Conservation (phyloP, 2,329 filamentous ascomycete genomes). For the Phialocephala subalpina region DNA sequence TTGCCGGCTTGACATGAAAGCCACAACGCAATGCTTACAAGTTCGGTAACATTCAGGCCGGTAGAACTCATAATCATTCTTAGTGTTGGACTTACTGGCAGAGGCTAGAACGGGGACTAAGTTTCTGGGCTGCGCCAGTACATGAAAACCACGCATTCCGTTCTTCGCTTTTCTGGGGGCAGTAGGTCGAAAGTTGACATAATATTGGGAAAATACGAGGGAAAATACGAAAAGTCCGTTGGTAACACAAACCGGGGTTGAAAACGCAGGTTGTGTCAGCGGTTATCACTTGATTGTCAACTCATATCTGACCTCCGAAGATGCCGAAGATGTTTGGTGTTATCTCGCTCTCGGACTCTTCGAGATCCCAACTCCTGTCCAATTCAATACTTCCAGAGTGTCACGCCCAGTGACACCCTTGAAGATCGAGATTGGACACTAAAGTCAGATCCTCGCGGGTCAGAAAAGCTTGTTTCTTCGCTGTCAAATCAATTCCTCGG, state of each 20-base stretch:
- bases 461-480: background rate
- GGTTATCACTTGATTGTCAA: conserved; percentile 1
- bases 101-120: background rate
- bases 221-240: background rate
- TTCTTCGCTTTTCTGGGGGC: background rate
- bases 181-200: background rate
- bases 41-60: background rate
- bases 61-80: background rate
- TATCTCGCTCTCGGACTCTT: background rate
- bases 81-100: background rate
- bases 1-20: background rate
- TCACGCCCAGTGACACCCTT: conserved; percentile 1
- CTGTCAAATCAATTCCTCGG: background rate
- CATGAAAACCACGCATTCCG: background rate
- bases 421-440: background rate
- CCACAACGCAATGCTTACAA: background rate
- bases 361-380: background rate
- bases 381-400: background rate
- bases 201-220: background rate
- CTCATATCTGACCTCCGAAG: conserved; percentile 1
- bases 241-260: background rate
- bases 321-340: background rate
- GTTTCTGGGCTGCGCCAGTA: background rate
- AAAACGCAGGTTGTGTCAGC: conserved; percentile 1
- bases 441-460: background rate